Conservation (phyloP, 305 asterid genomes). For the Fraxinus velutina region DNA sequence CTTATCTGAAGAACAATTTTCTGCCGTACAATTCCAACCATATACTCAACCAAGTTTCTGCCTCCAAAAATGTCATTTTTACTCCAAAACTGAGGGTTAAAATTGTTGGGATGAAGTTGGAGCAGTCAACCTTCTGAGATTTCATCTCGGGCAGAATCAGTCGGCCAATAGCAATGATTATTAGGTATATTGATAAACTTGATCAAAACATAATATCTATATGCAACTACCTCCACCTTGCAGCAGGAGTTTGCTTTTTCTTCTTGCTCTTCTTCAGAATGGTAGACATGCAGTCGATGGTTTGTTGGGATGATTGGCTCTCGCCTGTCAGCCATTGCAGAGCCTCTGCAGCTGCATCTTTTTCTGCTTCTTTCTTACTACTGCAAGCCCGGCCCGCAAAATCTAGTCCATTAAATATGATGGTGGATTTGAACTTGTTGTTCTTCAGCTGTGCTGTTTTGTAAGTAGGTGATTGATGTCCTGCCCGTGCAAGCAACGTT, state of each 20-base stretch:
- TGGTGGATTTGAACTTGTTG: conserved; percentile 65
- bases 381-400: conserved; percentile 63
- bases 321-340: conserved; percentile 75
- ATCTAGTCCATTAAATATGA: conserved; percentile 65
- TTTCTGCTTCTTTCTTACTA: conserved; percentile 84
- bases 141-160: background rate
- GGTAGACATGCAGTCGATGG: conserved; percentile 58
- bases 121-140: background rate
- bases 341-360: conserved; percentile 86
- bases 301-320: conserved; percentile 47
- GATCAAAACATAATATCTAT: background rate
- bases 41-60: background rate
- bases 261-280: conserved; percentile 66
- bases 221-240: conserved; percentile 60
- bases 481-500: conserved; percentile 68
- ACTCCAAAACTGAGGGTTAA: background rate
- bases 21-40: background rate
- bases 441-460: conserved; percentile 56
- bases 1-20: background rate
- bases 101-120: background rate
- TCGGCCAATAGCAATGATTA: background rate
- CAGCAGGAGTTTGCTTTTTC: conserved; percentile 34
- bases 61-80: background rate
- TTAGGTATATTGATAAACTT: background rate
- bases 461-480: conserved; percentile 68